These are phyloP conservation scores for Malus hybrid DNA, from an alignment of 331 rosid species.

Conservation along the genomic window DNA sequence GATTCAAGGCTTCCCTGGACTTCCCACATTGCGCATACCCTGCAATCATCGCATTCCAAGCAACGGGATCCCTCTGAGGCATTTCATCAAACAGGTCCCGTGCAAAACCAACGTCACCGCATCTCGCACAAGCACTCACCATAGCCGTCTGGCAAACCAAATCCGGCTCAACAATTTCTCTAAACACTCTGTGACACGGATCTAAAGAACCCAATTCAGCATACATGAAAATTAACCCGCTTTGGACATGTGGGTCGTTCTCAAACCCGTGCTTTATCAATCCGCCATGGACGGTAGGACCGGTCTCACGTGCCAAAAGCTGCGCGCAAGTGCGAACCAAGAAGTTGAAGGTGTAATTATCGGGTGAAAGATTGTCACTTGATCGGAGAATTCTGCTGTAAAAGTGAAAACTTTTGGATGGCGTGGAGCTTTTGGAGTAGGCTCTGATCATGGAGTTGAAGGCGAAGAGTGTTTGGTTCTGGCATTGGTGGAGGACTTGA, in stretches of 20 bases:
- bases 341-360: conserved; percentile 44
- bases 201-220: conserved; percentile 35
- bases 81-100: conserved; percentile 42
- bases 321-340: conserved; percentile 30
- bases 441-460: conserved; percentile 57
- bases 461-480: conserved; percentile 30
- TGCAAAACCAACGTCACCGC: conserved; percentile 20
- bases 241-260: conserved; percentile 36
- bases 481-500: conserved; percentile 13
- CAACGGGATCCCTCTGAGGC: conserved; percentile 29
- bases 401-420: conserved; percentile 27
- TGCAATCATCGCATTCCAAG: conserved; percentile 45
- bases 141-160: conserved; percentile 27
- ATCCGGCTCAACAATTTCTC: conserved; percentile 19
- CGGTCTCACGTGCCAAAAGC: conserved; percentile 13
- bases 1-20: conserved; percentile 30
- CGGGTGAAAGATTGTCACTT: conserved; percentile 20
- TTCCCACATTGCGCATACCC: conserved; percentile 40
- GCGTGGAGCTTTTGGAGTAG: conserved; percentile 36
- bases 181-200: conserved; percentile 24
- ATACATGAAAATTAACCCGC: conserved; percentile 42
- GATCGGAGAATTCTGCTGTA: conserved; percentile 23
- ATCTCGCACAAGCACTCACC: too few species aligned
- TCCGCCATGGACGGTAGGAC: conserved; percentile 23
- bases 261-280: conserved; percentile 32